Base-by-base conservation (phyloP, 169 alveolate species). In the Cryptosporidium sp. region DNA sequence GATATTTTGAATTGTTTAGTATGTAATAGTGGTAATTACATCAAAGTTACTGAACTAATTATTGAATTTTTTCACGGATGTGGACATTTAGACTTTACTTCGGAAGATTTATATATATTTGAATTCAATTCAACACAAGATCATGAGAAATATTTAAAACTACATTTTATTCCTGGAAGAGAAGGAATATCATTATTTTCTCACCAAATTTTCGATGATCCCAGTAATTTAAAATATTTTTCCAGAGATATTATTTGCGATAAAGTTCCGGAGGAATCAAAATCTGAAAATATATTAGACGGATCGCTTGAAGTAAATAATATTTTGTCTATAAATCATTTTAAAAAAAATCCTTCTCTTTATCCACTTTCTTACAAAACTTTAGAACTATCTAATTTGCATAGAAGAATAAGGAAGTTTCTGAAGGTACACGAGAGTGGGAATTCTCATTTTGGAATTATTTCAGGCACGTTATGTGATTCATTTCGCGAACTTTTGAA, bases 401-500 rank as follows among this genome's bases (percentile, higher is more conserved):
- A 80, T 62, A 41, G 65, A 23, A 59, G 89, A 62, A 65, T 80
- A 62, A 59, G 73, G 35, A 74, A 62, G 37, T 80, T 62, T 45
- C 18, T 80, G 6, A 29, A 62, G n/a, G 59, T 48, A 8, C 89
- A 80, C 10, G 75, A 80, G 23, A 41, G 67, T 21, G 68, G 68
- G 0, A 62, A 23, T 67, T 51, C 70, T 18, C 23, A 41, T 1
- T 62, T 80, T 61, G 89, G 89, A 26, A 26, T 80, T 18, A 62
- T 80, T 48, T 80, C 89, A 23, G 50, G 39, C 18, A 35, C 80
- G 23, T 48, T 80, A 16, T 80, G 89, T 39, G 68, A 39, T 33
- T 58, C 89, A 3, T 62, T 80, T 7, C 89, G 75, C 31, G 80
- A 80, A 29, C 68, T 80, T 41, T 65, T 80, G 65, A 80, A 80